Percentiles rank a stretch among this genome's conserved stretches.
Evolutionary conservation across 305 asterid species (phyloP).

Genomic region (Solanum hybrid): DNA sequence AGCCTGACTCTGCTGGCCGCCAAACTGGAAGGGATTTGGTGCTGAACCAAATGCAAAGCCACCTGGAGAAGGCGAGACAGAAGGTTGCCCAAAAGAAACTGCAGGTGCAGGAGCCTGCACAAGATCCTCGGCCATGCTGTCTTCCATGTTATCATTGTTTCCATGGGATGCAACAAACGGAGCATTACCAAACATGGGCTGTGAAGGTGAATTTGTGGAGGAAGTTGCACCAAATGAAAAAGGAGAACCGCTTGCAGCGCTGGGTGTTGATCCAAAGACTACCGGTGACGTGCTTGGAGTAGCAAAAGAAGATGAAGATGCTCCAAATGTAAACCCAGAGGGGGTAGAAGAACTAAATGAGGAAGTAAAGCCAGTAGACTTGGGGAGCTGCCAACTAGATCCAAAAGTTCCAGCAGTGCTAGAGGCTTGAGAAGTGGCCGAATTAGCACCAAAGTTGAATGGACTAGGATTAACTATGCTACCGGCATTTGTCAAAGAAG

Average conservation of each 20-base stretch:
- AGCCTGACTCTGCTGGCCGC: conserved; percentile 54
- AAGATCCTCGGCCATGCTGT: conserved; percentile 94
- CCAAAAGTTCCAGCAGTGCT: conserved; percentile 13
- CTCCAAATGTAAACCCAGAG: conserved; percentile 40
- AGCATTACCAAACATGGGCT: conserved; percentile 37
- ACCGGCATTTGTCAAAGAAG: not conserved
- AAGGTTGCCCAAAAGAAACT: conserved; percentile 49
- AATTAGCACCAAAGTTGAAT: conserved; percentile 15
- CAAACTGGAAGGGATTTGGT: conserved; percentile 47
- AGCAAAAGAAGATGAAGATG: conserved; percentile 38
- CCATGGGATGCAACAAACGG: conserved; percentile 34
- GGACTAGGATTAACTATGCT: not conserved
- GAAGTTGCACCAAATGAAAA: conserved; percentile 34
- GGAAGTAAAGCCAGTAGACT: conserved; percentile 14
- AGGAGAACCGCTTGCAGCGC: conserved; percentile 21
- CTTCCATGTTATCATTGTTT: conserved; percentile 60
- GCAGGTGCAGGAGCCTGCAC: conserved; percentile 50
- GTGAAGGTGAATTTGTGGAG: conserved; percentile 24
- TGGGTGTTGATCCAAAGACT: conserved; percentile 30
- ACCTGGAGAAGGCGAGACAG: conserved; percentile 34
- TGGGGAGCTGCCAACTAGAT: not conserved
- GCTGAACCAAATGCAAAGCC: conserved; percentile 47
- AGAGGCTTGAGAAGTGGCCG: conserved; percentile 13
- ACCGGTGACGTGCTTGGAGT: conserved; percentile 24
- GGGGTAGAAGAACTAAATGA: conserved; percentile 30